These are phyloP conservation scores for Hanseniaspora thailandica DNA, from an alignment of 805 yeast genomes.

Conservation along the genomic window DNA sequence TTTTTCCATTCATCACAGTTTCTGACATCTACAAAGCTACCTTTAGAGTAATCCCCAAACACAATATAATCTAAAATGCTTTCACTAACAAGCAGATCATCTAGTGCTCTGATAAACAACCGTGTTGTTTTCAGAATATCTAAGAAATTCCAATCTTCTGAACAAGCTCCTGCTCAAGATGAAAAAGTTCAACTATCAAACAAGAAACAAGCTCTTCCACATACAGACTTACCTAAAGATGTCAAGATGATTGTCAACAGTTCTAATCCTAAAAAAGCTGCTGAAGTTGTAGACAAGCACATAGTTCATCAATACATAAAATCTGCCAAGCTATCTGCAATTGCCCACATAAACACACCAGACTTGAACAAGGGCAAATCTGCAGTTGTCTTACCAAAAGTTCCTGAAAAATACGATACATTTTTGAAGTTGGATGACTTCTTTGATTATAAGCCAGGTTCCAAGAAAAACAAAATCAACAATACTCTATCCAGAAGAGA, in stretches of 20 bases:
- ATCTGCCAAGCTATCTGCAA: conserved; percentile 56
- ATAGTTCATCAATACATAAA: conserved; percentile 39
- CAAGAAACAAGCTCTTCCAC: conserved; percentile 13
- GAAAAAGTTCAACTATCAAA: no score
- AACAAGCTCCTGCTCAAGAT: neutral
- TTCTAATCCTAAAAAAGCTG: conserved; percentile 1
- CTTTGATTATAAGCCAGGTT: conserved; percentile 47
- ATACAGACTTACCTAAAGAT: conserved; percentile 1
- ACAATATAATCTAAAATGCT: neutral
- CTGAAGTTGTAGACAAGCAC: conserved; percentile 1
- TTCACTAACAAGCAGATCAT: neutral
- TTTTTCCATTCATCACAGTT: no score
- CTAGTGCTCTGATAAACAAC: neutral
- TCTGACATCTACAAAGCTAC: no score
- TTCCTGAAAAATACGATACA: conserved; percentile 42
- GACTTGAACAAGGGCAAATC: conserved; percentile 6
- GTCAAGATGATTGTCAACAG: conserved; percentile 2
- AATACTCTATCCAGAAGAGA: conserved; percentile 18
- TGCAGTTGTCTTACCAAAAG: neutral
- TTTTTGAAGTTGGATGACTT: conserved; percentile 57
- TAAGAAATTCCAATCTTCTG: neutral
- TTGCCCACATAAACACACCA: conserved; percentile 6
- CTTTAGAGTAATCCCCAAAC: no score
- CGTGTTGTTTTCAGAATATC: neutral
- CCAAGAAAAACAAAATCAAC: conserved; percentile 20